A percentile compares a stretch with the other conserved stretches of the same genome.
Evolutionary conservation across 768 basidiomycete genomes (phyloP).

Genomic region (Rhodotorula babjevae): DNA sequence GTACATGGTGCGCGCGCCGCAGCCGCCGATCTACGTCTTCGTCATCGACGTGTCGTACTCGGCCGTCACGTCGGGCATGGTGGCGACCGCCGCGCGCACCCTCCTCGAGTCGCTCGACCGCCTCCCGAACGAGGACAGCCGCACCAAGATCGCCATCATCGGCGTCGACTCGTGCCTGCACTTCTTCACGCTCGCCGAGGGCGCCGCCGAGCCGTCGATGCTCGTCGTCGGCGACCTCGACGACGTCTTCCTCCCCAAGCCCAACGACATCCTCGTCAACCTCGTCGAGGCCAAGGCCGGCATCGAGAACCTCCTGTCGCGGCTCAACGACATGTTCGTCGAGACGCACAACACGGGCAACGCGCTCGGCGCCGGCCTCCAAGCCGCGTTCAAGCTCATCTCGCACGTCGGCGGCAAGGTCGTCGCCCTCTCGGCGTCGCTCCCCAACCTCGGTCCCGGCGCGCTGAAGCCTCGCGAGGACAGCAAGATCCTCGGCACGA

Average conservation of each 20-base stretch:
- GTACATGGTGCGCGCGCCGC: slow-evolving; percentile 97
- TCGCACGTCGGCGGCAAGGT: slow-evolving; percentile 93
- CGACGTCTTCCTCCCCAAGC: slow-evolving; percentile 95
- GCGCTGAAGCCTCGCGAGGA: slow-evolving; percentile 94
- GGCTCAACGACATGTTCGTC: slow-evolving; percentile 88
- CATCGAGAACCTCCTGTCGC: slow-evolving; percentile 72
- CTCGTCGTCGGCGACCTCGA: slow-evolving; percentile 95
- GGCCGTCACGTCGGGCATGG: slow-evolving; percentile 93
- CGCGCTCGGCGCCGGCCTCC: slow-evolving; percentile 87
- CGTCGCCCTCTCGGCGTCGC: slow-evolving; percentile 71
- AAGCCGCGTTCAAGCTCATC: slow-evolving; percentile 94
- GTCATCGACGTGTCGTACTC: slow-evolving; percentile 92
- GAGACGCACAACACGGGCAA: slow-evolving; percentile 90
- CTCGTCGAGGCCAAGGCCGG: slow-evolving; percentile 73
- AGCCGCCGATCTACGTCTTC: slow-evolving; percentile 94
- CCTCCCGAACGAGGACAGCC: slow-evolving; percentile 86
- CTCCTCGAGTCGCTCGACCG: slow-evolving; percentile 92
- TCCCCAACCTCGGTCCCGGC: slow-evolving; percentile 84
- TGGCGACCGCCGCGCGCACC: slow-evolving; percentile 93
- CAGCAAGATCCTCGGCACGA: slow-evolving; percentile 87
- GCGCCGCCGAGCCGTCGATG: slow-evolving; percentile 72
- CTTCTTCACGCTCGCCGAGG: slow-evolving; percentile 77
- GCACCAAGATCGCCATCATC: slow-evolving; percentile 88
- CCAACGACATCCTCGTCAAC: slow-evolving; percentile 92
- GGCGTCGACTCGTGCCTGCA: slow-evolving; percentile 88